Base-by-base conservation (phyloP, 164 flowering plant genomes). In the Chimonanthus praecox region DNA sequence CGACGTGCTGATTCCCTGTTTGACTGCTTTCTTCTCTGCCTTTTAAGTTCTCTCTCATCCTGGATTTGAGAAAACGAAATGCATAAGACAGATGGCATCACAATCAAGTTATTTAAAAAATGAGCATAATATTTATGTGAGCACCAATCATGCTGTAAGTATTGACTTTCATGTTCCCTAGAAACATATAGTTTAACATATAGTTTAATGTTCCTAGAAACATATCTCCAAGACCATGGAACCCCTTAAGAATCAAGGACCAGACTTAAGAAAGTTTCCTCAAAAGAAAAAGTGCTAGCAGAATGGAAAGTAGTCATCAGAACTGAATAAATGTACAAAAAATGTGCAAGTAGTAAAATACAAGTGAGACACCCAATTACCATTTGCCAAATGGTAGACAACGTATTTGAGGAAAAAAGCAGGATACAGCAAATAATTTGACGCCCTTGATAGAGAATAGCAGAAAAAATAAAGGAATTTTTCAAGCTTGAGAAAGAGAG, bases 1-100 rank as follows among this genome's bases (percentile, higher is more conserved):
- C 97, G 79, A 5, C 97, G 93, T 72, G 98, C 97, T 74, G 98
- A 92, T 83, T 94, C 98, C 79, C 98, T 81, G 78, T 94, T 94
- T n/a, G 98, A 94, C 81, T 94, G 97, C 86, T 94, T 94, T 75
- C 98, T 85, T 78, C 89, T 85, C 78, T 94, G 97, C 76, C 92
- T 86, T 76, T 94, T 94, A 49, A 92, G 88, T 81, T 94, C 98
- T 80, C 98, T 84, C 69, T 92, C 98, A 87, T 94, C 98, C 97
- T 94, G 81, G 72, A 75, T 49, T 47, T 58, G 58, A 64, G 18
- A 44, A 74, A 49, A 54, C 11, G 60, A 54, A 54, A 11, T 3
- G 16, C 60, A 54, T 54, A 13, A 54, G 60, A 54, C 4, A 54
- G 15, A 54, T 54, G 60, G 60, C 5, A 11, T 54, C 16, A 54